A percentile compares a stretch with the other conserved stretches of the same genome.
Conservation (phyloP, 2,329 filamentous ascomycete genomes). For the Clonostachys rhizophaga region DNA sequence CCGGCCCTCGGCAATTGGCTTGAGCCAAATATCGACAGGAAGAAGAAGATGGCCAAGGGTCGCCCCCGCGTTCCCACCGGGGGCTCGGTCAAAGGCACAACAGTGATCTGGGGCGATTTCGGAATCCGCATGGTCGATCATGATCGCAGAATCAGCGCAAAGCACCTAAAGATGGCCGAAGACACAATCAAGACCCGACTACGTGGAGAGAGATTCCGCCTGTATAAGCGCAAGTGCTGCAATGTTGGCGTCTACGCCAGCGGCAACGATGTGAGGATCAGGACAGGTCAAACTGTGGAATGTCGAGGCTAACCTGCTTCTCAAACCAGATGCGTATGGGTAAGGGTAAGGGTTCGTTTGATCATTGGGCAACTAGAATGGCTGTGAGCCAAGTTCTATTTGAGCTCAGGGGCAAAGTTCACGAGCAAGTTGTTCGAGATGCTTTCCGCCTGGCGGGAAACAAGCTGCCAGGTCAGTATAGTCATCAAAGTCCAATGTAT, state of each 20-base stretch:
- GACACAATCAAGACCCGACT: constrained; percentile 88
- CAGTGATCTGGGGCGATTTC: constrained; percentile 94
- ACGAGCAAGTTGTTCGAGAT: constrained; percentile 92
- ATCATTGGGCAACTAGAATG: constrained; percentile 90
- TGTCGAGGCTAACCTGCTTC: no score
- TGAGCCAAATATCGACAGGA: constrained; percentile 68
- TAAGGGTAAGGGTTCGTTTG: constrained; percentile 96
- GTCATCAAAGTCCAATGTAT: constrained; percentile 23
- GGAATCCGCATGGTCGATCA: constrained; percentile 91
- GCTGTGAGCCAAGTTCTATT: constrained; percentile 89
- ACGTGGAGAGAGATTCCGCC: constrained; percentile 83
- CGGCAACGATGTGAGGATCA: constrained; percentile 72
- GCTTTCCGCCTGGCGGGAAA: constrained; percentile 91
- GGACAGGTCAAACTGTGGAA: not conserved
- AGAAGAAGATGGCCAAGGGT: constrained; percentile 88
- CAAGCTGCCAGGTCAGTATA: constrained; percentile 73
- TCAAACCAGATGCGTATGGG: constrained; percentile 79
- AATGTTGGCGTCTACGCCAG: constrained; percentile 94
- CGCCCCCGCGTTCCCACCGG: constrained; percentile 84
- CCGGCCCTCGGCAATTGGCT: constrained; percentile 68
- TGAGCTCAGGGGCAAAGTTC: constrained; percentile 84
- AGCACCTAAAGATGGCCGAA: constrained; percentile 84
- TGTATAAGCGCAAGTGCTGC: constrained; percentile 87
- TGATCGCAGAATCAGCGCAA: constrained; percentile 82
- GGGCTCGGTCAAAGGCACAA: constrained; percentile 87